Percentiles rank a stretch among this genome's conserved stretches.
phyloP scores from a whole-genome alignment of 306 rosid genomes.

The Vigna unguiculata region DNA sequence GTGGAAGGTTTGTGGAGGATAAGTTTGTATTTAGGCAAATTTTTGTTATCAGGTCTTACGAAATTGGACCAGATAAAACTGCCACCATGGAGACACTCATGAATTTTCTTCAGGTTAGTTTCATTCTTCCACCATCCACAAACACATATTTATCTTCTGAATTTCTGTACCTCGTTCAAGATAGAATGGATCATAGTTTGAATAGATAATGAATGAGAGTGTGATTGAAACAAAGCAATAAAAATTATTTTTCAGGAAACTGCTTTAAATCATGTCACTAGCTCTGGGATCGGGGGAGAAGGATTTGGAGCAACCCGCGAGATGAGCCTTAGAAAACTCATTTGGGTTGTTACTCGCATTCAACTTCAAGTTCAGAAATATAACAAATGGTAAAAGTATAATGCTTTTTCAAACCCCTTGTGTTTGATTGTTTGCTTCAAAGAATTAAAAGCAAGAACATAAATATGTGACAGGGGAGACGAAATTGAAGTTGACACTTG shows the following conservation, averaged over 20 bases:
- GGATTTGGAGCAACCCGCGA: conserved; percentile 90
- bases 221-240: not conserved
- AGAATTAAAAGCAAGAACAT: not conserved
- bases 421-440: not conserved
- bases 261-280: conserved; percentile 81
- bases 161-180: not conserved
- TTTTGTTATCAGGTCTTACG: conserved; percentile 73
- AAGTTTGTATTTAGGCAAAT: conserved; percentile 71
- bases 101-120: conserved; percentile 79
- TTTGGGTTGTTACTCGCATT: conserved; percentile 91
- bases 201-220: not conserved
- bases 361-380: conserved; percentile 93
- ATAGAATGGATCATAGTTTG: not conserved
- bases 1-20: conserved; percentile 77
- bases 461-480: conserved; percentile 79
- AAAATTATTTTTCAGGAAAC: conserved; percentile 64
- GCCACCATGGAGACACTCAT: conserved; percentile 85
- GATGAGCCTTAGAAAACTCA: conserved; percentile 87
- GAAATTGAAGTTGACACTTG: conserved; percentile 91
- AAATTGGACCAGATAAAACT: conserved; percentile 81
- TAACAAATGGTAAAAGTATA: conserved; percentile 64
- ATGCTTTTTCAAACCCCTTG: not conserved
- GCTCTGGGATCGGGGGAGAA: conserved; percentile 84
- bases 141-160: not conserved
- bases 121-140: not conserved